Evolutionary conservation across 768 basidiomycete species (phyloP), one percentile per base, ranked within the genome.

Genomic region (Tulasnella sp.): DNA sequence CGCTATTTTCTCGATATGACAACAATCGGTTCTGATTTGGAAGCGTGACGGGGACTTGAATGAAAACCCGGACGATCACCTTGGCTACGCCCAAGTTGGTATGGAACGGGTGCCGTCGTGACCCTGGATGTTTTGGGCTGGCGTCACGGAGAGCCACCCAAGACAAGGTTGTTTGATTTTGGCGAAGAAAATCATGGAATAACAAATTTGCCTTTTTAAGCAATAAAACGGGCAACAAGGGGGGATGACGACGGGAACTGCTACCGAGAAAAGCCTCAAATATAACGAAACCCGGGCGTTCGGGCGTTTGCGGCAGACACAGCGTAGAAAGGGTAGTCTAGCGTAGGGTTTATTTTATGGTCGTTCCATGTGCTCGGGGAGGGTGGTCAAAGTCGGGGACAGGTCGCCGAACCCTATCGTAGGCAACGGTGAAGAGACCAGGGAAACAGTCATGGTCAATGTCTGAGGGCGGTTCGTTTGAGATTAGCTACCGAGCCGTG

Each of bases 121-220:
- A 67, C 61, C 61, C 61, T 67, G 61, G 32, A 35, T 67, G 29
- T 15, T 29, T 67, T 67, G 15, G 61, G 61, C 9, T 26, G 26
- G 61, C 29, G 29, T 26, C 29, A 35, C 29, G 61, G 26, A 29
- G 55, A 67, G 61, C 61, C 61, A 67, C 61, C 61, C 6, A 35
- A 67, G 61, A 67, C 61, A 67, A 67, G 61, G 61, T 67, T 67
- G 61, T 67, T 29, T 35, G 32, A 35, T 35, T 67, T 51, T 29
- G 61, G 61, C 55, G 55, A 44, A 4, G 4, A 44, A 16, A 16
- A 51, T n/a, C 6, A 23, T 51, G 4, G 23, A 51, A 51, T 51
- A n/a, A 6, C 51, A 51, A 51, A 51, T 51, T 51, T 51, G 51
- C n/a, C 51, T 16, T 51, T 51, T n/a, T 51, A n/a, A 44, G 44